Percentiles rank a stretch among this genome's conserved stretches.
Conservation (phyloP, 2,329 filamentous ascomycete genomes). For the Passalora sequoiae region DNA sequence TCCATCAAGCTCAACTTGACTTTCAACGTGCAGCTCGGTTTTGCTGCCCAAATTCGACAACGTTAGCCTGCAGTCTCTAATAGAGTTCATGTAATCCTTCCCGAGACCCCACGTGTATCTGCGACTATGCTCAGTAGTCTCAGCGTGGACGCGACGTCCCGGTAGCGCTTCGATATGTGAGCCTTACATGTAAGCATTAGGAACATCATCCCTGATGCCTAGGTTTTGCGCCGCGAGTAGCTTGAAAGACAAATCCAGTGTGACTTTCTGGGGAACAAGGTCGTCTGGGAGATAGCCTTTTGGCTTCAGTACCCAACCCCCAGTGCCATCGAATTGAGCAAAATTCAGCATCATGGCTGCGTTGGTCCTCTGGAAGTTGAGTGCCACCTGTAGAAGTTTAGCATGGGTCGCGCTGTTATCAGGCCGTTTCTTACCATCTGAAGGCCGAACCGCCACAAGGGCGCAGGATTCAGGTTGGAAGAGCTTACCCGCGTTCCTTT, state of each 20-base stretch:
- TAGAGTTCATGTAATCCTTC: no score
- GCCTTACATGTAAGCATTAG: conserved; percentile 68
- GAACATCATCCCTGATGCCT: conserved; percentile 51
- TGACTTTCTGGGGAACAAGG: conserved; percentile 18
- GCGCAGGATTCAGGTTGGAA: conserved; percentile 77
- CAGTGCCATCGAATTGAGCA: conserved; percentile 77
- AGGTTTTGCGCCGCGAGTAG: conserved; percentile 72
- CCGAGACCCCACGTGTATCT: no score
- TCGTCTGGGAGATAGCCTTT: conserved; percentile 56
- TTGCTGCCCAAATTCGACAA: no score
- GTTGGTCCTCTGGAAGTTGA: conserved; percentile 92
- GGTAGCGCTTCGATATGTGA: no score
- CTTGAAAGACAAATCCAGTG: conserved; percentile 63
- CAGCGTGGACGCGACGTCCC: no score
- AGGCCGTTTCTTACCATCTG: conserved; percentile 5
- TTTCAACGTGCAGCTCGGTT: conserved; percentile 76
- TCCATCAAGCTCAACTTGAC: conserved; percentile 45
- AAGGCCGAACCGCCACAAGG: conserved; percentile 65
- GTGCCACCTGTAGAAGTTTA: conserved; percentile 52
- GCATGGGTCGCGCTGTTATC: no score
- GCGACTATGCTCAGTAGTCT: no score
- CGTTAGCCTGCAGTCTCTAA: no score
- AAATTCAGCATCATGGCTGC: conserved; percentile 95
- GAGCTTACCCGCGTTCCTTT: conserved; percentile 75
- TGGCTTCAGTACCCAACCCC: conserved; percentile 84